phyloP scores from a whole-genome alignment of 108 stramenopile species.

The Poteriospumella lacustris region DNA sequence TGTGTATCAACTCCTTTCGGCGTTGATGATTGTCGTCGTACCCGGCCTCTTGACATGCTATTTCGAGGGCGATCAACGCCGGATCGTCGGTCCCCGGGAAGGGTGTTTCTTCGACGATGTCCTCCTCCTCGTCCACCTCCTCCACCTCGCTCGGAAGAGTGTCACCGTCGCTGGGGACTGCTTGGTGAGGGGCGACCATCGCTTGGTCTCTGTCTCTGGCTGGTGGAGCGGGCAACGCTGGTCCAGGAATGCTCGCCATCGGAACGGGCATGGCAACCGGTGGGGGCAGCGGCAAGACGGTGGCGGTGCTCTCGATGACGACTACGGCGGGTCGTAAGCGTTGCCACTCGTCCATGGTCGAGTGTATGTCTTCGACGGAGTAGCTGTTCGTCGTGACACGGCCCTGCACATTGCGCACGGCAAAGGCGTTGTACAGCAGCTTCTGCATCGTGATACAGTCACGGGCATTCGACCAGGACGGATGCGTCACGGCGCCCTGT shows the following conservation, averaged over 20 bases:
- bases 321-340: background rate
- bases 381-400: background rate
- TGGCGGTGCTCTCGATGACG: background rate
- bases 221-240: background rate
- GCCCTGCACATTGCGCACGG: background rate
- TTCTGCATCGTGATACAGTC: background rate
- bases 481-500: background rate
- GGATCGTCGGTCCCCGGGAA: background rate
- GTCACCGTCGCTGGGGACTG: background rate
- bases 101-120: background rate
- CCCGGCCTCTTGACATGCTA: conserved; percentile 12
- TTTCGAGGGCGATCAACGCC: background rate
- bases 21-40: background rate
- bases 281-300: background rate
- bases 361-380: background rate
- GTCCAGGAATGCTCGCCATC: background rate
- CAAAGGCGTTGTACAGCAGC: background rate
- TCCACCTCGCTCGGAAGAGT: too few species aligned
- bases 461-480: conserved; percentile 15
- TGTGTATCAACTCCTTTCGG: background rate
- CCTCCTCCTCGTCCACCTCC: background rate
- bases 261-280: background rate
- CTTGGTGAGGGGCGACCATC: background rate
- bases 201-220: background rate
- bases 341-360: background rate